Conservation (phyloP, 179 eudicot species). For the Beta lomatogona region DNA sequence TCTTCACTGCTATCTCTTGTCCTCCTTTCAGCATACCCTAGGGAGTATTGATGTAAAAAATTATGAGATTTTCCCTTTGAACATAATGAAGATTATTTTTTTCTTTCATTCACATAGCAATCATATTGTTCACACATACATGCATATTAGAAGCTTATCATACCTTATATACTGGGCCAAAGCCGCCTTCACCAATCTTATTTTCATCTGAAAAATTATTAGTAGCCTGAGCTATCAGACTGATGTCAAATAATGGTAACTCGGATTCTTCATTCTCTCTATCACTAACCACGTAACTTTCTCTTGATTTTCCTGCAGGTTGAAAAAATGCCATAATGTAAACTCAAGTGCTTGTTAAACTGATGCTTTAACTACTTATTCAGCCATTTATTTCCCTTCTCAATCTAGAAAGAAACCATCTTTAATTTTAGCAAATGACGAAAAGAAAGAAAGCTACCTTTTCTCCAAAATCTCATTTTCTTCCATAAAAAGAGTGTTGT, state of each 20-base stretch:
- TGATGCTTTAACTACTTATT: not conserved
- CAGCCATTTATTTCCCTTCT: not conserved
- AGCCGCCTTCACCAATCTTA: constrained; percentile 48
- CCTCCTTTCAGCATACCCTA: constrained; percentile 29
- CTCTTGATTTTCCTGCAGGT: constrained; percentile 11
- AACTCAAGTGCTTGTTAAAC: not conserved
- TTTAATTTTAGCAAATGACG: not conserved
- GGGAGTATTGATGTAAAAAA: not conserved
- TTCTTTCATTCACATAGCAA: not conserved
- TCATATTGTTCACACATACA: not conserved
- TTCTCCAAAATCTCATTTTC: constrained; percentile 8
- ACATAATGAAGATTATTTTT: not conserved
- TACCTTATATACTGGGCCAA: constrained; percentile 46
- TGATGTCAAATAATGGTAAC: constrained; percentile 33
- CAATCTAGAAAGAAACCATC: not conserved
- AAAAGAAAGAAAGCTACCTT: constrained; percentile 3
- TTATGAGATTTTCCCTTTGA: not conserved
- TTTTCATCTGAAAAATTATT: constrained; percentile 31
- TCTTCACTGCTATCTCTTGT: constrained; percentile 37
- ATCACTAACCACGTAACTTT: not conserved
- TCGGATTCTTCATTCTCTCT: constrained; percentile 13
- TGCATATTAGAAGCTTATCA: not conserved
- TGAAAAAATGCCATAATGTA: not conserved
- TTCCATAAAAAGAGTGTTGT: not conserved
- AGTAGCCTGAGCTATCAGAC: constrained; percentile 31